Evolutionary conservation across 2,329 filamentous ascomycete species (phyloP), one percentile per base, ranked within the genome.

Genomic region (Paecilomyces variotii): DNA sequence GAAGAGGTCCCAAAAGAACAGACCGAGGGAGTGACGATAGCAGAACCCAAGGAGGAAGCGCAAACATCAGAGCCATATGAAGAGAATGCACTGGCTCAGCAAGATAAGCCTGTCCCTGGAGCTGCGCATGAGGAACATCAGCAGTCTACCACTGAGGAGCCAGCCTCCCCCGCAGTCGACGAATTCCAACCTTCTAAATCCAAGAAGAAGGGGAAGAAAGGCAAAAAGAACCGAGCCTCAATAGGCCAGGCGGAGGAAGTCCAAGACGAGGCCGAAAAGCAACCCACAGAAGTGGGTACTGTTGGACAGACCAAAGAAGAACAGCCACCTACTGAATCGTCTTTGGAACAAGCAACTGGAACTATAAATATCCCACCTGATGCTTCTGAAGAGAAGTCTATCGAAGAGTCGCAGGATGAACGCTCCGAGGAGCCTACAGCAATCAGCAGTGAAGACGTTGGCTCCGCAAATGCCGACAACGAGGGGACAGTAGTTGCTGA

Each of bases 151-250:
- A 24, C 39, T 45, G 39, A 45, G n/a, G 39, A 24, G 19, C 4
- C 39, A 45, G 39, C 39, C 19, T 45, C 39, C 14, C 50, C 50
- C 10, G 50, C 50, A 24, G 25, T 52, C 10, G 50, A 26, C 12
- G 50, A 52, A 52, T 52, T 12, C 10, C 50, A 52, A 27, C 7
- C 62, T 2, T 12, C 62, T 14, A 63, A 58, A 12, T 62, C 64
- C 6, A 72, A 69, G 62, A 74, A 71, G 59, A 79, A 75, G 62
- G 68, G 68, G 60, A 75, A 72, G 53, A 30, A 55, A 6, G 25
- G 30, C 25, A 30, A 55, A 10, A 55, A 55, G 53, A 52, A 52
- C 12, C 50, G 27, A 26, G 10, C 24, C 4, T 26, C 50, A 11
- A 24, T 45, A 71, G 57, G 67, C 68, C 56, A 67, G 66, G 56